phyloP scores from a whole-genome alignment of 768 basidiomycete species.

The Hygrocybe punicea region DNA sequence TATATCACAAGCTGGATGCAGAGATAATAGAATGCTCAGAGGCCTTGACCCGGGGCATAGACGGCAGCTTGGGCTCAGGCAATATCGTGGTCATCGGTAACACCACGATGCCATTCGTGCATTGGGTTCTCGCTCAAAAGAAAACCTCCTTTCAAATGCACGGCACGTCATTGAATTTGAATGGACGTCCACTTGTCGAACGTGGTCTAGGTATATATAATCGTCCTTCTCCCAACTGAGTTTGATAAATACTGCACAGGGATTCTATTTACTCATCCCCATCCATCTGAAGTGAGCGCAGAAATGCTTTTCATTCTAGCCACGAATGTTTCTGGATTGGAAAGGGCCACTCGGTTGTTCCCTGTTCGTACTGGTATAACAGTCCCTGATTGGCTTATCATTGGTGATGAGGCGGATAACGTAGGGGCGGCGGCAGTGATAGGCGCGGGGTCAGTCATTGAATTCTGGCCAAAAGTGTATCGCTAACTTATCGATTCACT shows the following conservation, averaged over 20 bases:
- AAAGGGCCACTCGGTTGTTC: constrained; percentile 68
- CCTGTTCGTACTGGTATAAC: constrained; percentile 80
- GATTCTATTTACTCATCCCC: constrained; percentile 67
- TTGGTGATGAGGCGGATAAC: constrained; percentile 49
- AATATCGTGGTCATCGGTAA: constrained; percentile 62
- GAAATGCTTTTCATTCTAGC: constrained; percentile 57
- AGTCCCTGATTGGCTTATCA: constrained; percentile 74
- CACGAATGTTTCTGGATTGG: constrained; percentile 55
- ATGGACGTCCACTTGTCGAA: constrained; percentile 25
- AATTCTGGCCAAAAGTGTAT: background rate
- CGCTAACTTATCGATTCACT: constrained; percentile 34
- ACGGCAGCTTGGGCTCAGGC: constrained; percentile 31
- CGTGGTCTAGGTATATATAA: constrained; percentile 28
- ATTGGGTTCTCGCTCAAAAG: constrained; percentile 28
- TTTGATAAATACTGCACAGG: constrained; percentile 26
- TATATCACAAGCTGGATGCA: constrained; percentile 69
- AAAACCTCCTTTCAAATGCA: constrained; percentile 34
- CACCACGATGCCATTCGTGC: constrained; percentile 33
- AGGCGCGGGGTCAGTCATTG: constrained; percentile 65
- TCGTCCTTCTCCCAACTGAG: too few relatives aligned
- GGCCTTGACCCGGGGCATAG: constrained; percentile 24
- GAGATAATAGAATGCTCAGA: constrained; percentile 51
- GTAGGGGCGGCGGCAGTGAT: constrained; percentile 69
- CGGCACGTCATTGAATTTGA: constrained; percentile 25
- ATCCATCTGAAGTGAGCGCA: constrained; percentile 39